phyloP scores from a whole-genome alignment of 768 basidiomycete species.

The Auricularia cornea region DNA sequence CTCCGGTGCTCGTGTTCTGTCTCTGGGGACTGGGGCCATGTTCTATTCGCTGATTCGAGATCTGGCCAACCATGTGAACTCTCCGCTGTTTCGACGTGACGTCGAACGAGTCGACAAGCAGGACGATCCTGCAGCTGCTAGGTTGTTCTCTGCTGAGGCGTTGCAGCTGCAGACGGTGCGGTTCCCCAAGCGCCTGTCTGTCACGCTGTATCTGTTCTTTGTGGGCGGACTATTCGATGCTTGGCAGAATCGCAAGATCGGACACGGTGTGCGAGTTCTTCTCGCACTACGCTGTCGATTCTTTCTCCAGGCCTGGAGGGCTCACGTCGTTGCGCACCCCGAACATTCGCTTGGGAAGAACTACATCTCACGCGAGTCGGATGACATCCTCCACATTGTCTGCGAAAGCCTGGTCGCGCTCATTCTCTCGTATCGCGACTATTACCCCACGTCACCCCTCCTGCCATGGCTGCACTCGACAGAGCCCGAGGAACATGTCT shows the following conservation, averaged over 20 bases:
- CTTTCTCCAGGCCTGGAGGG: conserved; percentile 20
- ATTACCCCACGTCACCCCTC: conserved; percentile 13
- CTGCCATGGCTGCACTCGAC: conserved; percentile 27
- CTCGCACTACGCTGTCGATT: conserved; percentile 16
- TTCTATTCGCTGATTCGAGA: conserved; percentile 15
- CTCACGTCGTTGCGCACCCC: conserved; percentile 11
- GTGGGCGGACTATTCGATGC: conserved; percentile 21
- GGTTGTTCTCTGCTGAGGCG: conserved; percentile 28
- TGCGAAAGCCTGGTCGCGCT: conserved; percentile 15
- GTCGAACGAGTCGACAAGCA: conserved; percentile 35
- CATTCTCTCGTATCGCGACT: conserved; percentile 14
- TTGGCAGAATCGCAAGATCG: conserved; percentile 18
- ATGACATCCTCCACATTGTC: conserved; percentile 18
- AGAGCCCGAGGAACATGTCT: conserved; percentile 23
- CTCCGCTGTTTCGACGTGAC: conserved; percentile 24
- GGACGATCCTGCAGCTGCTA: conserved; percentile 36
- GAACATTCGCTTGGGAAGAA: conserved; percentile 12
- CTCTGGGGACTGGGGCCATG: conserved; percentile 15
- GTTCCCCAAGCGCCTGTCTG: conserved; percentile 20
- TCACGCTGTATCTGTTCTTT: conserved; percentile 32
- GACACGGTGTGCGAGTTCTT: conserved; percentile 15
- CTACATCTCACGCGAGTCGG: conserved; percentile 17
- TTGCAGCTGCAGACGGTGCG: conserved; percentile 19
- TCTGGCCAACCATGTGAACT: not conserved
- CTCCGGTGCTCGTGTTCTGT: conserved; percentile 22